These are phyloP conservation scores for Yarrowia bubula DNA, from an alignment of 805 yeast species.

Conservation along the genomic window DNA sequence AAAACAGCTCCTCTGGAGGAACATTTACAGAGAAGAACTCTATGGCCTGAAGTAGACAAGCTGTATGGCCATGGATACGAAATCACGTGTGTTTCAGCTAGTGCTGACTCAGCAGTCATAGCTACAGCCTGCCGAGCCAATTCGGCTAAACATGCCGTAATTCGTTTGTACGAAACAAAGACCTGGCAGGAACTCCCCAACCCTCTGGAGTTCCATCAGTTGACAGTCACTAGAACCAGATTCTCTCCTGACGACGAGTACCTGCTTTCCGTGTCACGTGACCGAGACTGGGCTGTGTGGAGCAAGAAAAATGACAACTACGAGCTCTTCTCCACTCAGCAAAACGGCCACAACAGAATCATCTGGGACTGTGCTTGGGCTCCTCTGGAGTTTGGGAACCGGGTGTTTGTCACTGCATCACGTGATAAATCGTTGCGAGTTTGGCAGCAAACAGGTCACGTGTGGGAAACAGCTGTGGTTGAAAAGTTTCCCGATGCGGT, in stretches of 20 bases:
- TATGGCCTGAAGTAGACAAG: conserved; percentile 95
- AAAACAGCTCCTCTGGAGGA: conserved; percentile 80
- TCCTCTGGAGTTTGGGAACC: conserved; percentile 41
- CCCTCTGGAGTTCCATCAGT: conserved; percentile 63
- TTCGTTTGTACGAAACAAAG: conserved; percentile 64
- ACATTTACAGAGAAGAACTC: conserved; percentile 81
- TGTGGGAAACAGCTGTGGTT: conserved; percentile 42
- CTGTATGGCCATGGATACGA: conserved; percentile 98
- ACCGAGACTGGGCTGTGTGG: conserved; percentile 83
- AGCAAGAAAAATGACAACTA: conserved; percentile 43
- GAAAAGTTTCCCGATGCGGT: conserved; percentile 56
- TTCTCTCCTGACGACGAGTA: conserved; percentile 68
- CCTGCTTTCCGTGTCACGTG: conserved; percentile 80
- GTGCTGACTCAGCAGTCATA: conserved; percentile 59
- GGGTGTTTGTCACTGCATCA: conserved; percentile 73
- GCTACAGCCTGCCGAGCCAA: conserved; percentile 95
- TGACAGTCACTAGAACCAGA: conserved; percentile 80
- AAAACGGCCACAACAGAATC: conserved; percentile 81
- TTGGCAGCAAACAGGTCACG: conserved; percentile 52
- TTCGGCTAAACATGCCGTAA: conserved; percentile 76
- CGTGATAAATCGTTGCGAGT: conserved; percentile 78
- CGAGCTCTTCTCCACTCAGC: conserved; percentile 44
- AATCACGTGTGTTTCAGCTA: conserved; percentile 70
- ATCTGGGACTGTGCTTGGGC: conserved; percentile 96
- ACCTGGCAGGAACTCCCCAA: conserved; percentile 64